These are phyloP conservation scores for Saturnispora diversa DNA, from an alignment of 805 yeast species.

Conservation along the genomic window DNA sequence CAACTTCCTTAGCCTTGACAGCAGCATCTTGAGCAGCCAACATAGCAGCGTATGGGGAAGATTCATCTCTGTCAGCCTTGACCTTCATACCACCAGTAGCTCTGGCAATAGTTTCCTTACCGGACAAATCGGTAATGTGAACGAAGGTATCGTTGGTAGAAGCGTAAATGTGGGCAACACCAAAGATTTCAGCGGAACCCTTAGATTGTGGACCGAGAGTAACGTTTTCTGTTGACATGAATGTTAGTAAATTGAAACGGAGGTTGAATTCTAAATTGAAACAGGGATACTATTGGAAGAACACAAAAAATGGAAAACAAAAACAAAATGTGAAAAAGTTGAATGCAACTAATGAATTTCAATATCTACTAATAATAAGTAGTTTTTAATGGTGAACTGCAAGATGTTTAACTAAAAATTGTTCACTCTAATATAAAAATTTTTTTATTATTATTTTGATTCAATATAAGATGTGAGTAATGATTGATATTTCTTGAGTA, in stretches of 20 bases:
- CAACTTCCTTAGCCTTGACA: constrained; percentile 97
- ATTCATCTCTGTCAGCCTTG: constrained; percentile 99
- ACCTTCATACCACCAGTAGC: constrained; percentile 99
- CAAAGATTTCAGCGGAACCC: constrained; percentile 98
- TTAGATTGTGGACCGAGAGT: constrained; percentile 81
- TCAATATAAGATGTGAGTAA: no score
- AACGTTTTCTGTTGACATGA: constrained; percentile 38
- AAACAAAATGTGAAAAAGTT: no score
- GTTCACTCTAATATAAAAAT: no score
- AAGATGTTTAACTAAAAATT: no score
- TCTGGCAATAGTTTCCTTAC: constrained; percentile 99
- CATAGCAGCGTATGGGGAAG: constrained; percentile 99
- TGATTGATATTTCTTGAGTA: no score
- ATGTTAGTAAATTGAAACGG: constrained; percentile 26
- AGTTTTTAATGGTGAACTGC: no score
- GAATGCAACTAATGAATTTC: no score
- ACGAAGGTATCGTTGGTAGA: constrained; percentile 99
- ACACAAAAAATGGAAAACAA: no score
- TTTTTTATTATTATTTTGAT: no score
- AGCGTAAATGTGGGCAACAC: constrained; percentile 99
- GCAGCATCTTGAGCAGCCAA: constrained; percentile 99
- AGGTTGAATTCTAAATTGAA: no score
- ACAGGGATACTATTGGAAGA: no score
- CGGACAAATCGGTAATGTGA: constrained; percentile 98
- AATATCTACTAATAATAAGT: no score